Base-by-base conservation (phyloP, 176 grass and related monocot species). In the Rhynchospora tenuis region DNA sequence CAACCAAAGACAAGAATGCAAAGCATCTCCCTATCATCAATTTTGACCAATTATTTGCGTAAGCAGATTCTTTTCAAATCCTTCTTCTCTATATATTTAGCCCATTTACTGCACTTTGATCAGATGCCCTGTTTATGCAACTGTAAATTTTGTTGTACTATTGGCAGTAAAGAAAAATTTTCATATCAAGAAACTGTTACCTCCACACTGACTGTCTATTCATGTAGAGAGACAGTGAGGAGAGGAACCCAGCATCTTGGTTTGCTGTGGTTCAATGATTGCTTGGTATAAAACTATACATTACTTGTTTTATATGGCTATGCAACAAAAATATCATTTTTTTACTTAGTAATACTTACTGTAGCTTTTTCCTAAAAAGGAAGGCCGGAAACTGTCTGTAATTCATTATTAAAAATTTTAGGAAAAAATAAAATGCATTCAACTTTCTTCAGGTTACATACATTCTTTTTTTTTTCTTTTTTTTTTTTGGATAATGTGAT, bases 31-130 rank as follows among this genome's bases (percentile, higher is more conserved):
- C n/a, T n/a, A n/a, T n/a, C n/a, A n/a, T n/a, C n/a, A n/a, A n/a
- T n/a, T n/a, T n/a, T n/a, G n/a, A n/a, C n/a, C n/a, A n/a, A n/a
- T n/a, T n/a, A n/a, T n/a, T 98, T 80, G 69, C 84, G 95, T 98
- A 95, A 44, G 89, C 6, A 3, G 5, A 61, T 73, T 68, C 16
- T 51, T 38, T 44, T 33, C 52, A 48, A 57, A 9, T 75, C n/a
- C 23, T 31, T 57, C 14, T 65, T 20, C 56, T 65, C 52, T 1
- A 17, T 43, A 73, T 47, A 73, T 50, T 50, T 51, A 1, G 70
- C 10, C 44, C 44, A 24, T 73, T 43, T 5, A 31, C 14, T 79
- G n/a, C 61, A 38, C 27, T 48, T 47, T 64, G 20, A 45, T 8
- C 46, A 69, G 33, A 61, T 24, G 5, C 15, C 61, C 13, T 54